Evolutionary conservation across 1,284 basidiomycete species (phyloP).

Genomic region (Exsudoporus floridanus): DNA sequence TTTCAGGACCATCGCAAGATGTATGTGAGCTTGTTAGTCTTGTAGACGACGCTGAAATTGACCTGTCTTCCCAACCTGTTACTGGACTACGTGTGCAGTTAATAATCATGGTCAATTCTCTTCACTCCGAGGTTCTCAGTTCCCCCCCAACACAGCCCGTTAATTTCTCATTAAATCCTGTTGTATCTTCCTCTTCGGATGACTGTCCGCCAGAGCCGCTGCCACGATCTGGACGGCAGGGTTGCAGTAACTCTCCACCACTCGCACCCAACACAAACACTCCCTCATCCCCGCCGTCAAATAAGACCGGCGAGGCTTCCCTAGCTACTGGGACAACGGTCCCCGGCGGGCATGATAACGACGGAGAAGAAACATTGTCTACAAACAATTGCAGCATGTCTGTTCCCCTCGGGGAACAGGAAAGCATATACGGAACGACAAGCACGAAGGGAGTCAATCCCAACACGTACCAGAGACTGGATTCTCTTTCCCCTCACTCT

Average conservation of each 20-base stretch:
- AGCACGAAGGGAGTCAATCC: constrained; percentile 5
- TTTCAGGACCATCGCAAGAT: constrained; percentile 38
- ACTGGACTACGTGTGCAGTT: constrained; percentile 2
- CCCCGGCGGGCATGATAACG: neutral
- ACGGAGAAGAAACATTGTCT: neutral
- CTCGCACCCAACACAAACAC: neutral
- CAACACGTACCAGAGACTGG: constrained; percentile 17
- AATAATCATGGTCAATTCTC: neutral
- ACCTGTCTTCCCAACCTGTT: constrained; percentile 1
- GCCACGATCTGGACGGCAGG: constrained; percentile 7
- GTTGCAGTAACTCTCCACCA: neutral
- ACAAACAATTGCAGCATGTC: constrained; percentile 3
- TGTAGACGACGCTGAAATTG: constrained; percentile 1
- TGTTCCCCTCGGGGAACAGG: neutral
- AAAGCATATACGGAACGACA: constrained; percentile 2
- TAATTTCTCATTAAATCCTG: constrained; percentile 1
- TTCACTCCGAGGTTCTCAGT: neutral
- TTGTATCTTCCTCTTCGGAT: neutral
- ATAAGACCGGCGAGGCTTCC: constrained; percentile 1
- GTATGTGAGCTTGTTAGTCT: constrained; percentile 6
- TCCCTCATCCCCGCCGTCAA: neutral
- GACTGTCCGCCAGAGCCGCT: neutral
- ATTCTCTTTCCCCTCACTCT: constrained; percentile 41
- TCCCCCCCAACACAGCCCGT: constrained; percentile 4
- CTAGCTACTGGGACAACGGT: neutral